Evolutionary conservation across 768 basidiomycete species (phyloP), one percentile per base, ranked within the genome.

Genomic region (Trametes cubensis): DNA sequence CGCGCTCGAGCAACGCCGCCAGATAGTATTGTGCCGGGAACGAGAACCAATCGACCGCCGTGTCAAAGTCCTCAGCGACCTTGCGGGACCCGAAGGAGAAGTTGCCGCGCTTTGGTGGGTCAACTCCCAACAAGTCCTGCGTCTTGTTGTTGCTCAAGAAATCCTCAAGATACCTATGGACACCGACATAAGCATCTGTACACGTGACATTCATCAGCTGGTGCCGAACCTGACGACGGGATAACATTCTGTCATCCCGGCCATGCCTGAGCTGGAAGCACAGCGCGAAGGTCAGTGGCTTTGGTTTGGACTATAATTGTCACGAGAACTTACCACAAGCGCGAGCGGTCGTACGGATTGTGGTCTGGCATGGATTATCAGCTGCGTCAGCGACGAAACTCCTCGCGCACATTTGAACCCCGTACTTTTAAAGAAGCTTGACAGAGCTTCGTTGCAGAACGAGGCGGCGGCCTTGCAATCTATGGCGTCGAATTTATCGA

Each of bases 81-180:
- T 70, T 62, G 55, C 65, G 28, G 14, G 74, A 76, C 67, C 78
- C 79, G 44, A 73, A 70, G 13, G 73, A 68, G 63, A 78, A 83
- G 49, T 79, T 77, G 11, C 72, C 73, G 2, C 57, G 57, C 45
- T 76, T 70, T 3, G 74, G 71, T 7, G 80, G 71, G 69, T 86
- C 83, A 14, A 92, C 87, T 39, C 91, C 91, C 6, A 94, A 79
- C 3, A 74, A 70, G 0, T 69, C 62, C n/a, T 85, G 84, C 30
- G 85, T 77, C 6, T 79, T 74, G 1, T 83, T 80, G 39, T 78
- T 77, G 68, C 86, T 80, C 56, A 94, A 86, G 74, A 85, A 94
- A 3, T 75, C 72, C 0, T 72, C 61, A 63, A 93, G 85, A 63
- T 79, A 68, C 46, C 88, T 88, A 66, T 14, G 39, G 7, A 8